Base-by-base conservation (phyloP, 768 basidiomycete species). In the Termitomyces titanicus region DNA sequence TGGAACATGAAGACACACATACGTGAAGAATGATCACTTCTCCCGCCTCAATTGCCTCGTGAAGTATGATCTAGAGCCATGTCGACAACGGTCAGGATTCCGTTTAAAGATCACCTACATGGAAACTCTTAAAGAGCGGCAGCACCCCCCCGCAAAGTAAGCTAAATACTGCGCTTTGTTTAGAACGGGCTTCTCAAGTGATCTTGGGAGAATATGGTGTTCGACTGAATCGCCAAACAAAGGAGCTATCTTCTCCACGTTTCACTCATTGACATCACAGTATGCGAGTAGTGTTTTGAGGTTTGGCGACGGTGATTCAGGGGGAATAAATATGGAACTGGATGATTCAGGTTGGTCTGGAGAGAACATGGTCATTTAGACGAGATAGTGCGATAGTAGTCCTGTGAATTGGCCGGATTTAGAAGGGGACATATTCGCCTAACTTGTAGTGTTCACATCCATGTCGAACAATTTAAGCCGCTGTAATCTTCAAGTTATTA, bases 201-300 rank as follows among this genome's bases (percentile, higher is more conserved):
- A 68, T 22, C 63, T 57, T 3, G 74, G 74, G 10, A 75, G 58
- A 44, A 72, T 73, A 5, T 68, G 66, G 53, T 74, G 72, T 40
- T 70, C 70, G 9, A 76, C 64, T 29, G 56, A 47, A 0, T 68
- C 65, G 58, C 72, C 69, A 52, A 74, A 73, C 33, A 68, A 64
- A 11, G 63, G 60, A 20, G 69, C 56, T 47, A 69, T 60, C 13
- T 60, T 58, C 22, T 68, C 67, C 31, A 64, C 46, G 55, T 73
- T 68, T 65, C 67, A 68, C 5, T 62, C 46, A 35, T 73, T 66
- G 24, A 70, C 72, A 43, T 70, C 64, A 37, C 70, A 52, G 48
- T 69, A 73, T 22, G 60, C 63, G 24, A 76, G 64, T n/a, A 73
- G 63, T 10, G 69, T 63, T 18, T 66, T 68, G 46, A 74, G 60